Percentiles rank a stretch among this genome's conserved stretches.
phyloP scores from a whole-genome alignment of 176 grass and related monocot species.

The Oryza longistaminata region DNA sequence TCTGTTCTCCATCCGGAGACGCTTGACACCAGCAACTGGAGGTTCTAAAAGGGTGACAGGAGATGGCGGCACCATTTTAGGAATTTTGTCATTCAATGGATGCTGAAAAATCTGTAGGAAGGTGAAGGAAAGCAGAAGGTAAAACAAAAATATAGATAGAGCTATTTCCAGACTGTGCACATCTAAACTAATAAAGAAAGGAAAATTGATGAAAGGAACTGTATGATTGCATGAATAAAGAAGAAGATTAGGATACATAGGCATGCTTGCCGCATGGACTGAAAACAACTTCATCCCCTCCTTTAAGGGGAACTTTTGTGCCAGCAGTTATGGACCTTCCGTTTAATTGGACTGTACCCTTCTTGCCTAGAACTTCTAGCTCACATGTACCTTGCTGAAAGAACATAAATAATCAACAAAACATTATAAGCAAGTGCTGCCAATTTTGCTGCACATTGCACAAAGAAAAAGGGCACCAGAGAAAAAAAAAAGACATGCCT shows the following conservation, averaged over 20 bases:
- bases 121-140: conserved; percentile 31
- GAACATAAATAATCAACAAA: conserved; percentile 16
- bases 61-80: conserved; percentile 48
- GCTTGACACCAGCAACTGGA: conserved; percentile 49
- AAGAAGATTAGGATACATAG: conserved; percentile 76
- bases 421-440: conserved; percentile 24
- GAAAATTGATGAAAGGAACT: not conserved
- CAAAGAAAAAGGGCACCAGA: conserved; percentile 22
- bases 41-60: conserved; percentile 50
- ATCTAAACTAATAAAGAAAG: conserved; percentile 30
- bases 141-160: conserved; percentile 30
- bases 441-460: conserved; percentile 1
- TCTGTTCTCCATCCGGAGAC: conserved; percentile 65
- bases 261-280: conserved; percentile 75
- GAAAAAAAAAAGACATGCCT: conserved; percentile 54
- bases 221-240: conserved; percentile 29
- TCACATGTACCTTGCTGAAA: conserved; percentile 45
- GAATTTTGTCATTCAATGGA: conserved; percentile 71
- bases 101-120: conserved; percentile 92
- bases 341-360: conserved; percentile 78
- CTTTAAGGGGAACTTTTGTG: conserved; percentile 62
- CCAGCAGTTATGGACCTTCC: conserved; percentile 55
- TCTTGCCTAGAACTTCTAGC: conserved; percentile 89
- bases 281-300: conserved; percentile 94
- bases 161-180: conserved; percentile 20